Evolutionary conservation across 768 basidiomycete species (phyloP).

Genomic region (Chalciporus piperatus): DNA sequence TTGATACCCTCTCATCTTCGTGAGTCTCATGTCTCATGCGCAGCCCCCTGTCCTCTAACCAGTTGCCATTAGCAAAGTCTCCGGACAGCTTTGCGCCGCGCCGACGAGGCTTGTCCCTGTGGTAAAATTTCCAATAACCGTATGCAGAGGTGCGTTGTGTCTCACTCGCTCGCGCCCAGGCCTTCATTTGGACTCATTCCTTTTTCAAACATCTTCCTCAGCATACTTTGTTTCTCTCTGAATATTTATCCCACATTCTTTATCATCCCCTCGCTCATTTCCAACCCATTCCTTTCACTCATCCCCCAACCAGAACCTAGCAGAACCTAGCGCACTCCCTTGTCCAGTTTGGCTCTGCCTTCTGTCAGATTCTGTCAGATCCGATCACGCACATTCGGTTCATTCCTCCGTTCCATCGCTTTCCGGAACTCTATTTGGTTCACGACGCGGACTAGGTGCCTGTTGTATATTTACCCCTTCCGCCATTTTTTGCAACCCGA

Average conservation of each 20-base stretch:
- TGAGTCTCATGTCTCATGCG: slow-evolving; percentile 3
- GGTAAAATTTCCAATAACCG: neutral
- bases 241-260: slow-evolving; percentile 14
- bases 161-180: neutral
- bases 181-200: neutral
- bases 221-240: slow-evolving; percentile 8
- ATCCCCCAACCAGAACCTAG: neutral
- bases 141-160: slow-evolving; percentile 19
- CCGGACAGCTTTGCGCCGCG: slow-evolving; percentile 5
- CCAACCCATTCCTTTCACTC: slow-evolving; percentile 8
- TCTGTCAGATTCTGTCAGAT: slow-evolving; percentile 11
- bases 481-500: neutral
- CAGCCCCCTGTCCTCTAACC: no score
- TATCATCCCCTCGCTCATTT: slow-evolving; percentile 8
- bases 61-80: no score
- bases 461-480: slow-evolving; percentile 12
- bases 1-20: neutral
- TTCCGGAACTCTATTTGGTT: slow-evolving; percentile 21
- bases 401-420: neutral
- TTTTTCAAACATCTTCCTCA: neutral
- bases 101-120: neutral
- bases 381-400: slow-evolving; percentile 11
- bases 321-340: neutral
- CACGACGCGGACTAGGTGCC: slow-evolving; percentile 9
- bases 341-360: neutral